Evolutionary conservation across 345 rosid genomes (phyloP).

Genomic region (Brassica juncea): DNA sequence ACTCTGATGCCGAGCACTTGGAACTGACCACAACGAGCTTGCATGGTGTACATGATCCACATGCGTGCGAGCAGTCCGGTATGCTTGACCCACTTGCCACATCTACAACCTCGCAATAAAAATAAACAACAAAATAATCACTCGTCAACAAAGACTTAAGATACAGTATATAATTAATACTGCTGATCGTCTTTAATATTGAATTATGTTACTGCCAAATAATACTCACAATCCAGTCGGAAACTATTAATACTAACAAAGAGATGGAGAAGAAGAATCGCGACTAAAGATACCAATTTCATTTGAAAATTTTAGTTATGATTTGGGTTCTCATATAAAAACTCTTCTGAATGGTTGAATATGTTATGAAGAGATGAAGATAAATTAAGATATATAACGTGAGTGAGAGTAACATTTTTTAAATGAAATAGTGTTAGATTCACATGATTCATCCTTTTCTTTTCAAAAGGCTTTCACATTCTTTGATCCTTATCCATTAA

Average conservation of each 20-base stretch:
- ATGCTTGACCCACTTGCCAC: slow-evolving; percentile 70
- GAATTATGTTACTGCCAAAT: slow-evolving; percentile 2
- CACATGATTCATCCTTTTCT: slow-evolving; percentile 31
- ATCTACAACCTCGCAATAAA: slow-evolving; percentile 16
- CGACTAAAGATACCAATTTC: slow-evolving; percentile 11
- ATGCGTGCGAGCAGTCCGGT: slow-evolving; percentile 92
- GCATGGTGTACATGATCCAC: slow-evolving; percentile 91
- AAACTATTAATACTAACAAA: slow-evolving; percentile 18
- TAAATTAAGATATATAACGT: slow-evolving; percentile 18
- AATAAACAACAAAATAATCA: neutral
- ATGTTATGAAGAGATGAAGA: slow-evolving; percentile 10
- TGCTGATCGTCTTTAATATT: neutral
- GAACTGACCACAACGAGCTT: slow-evolving; percentile 85
- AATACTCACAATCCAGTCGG: slow-evolving; percentile 27
- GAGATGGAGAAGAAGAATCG: slow-evolving; percentile 30
- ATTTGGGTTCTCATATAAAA: neutral
- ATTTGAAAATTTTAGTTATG: neutral
- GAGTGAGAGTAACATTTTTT: slow-evolving; percentile 15
- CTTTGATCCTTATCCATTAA: slow-evolving; percentile 33
- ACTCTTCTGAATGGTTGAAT: neutral
- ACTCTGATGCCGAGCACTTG: slow-evolving; percentile 49
- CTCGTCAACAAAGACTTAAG: neutral
- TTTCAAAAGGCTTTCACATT: slow-evolving; percentile 40
- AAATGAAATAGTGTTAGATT: slow-evolving; percentile 35
- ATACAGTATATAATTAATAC: neutral